phyloP scores from a whole-genome alignment of 306 rosid genomes.

The Dicorynia guianensis region DNA sequence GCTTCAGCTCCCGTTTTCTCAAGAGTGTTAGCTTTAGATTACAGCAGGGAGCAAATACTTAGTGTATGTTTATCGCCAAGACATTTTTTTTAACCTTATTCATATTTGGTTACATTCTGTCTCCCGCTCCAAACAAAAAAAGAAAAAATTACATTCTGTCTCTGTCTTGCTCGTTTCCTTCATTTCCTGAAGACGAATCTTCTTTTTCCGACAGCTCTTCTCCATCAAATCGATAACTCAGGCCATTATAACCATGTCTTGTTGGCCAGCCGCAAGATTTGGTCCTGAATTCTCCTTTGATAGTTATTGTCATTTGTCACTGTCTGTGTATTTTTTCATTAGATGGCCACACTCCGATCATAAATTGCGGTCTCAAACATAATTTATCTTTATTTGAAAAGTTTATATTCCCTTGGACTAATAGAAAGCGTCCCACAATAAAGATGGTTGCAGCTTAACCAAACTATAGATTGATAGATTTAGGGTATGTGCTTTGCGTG shows the following conservation, averaged over 20 bases:
- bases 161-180: background rate
- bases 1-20: no score
- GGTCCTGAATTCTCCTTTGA: conserved; percentile 6
- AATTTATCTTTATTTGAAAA: no score
- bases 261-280: conserved; percentile 35
- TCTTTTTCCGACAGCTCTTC: conserved; percentile 46
- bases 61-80: no score
- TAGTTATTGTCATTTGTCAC: conserved; percentile 48
- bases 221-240: conserved; percentile 34
- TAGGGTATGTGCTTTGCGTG: conserved; percentile 45
- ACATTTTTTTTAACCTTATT: no score
- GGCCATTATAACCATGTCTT: conserved; percentile 22
- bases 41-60: no score
- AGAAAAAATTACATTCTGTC: background rate
- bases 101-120: background rate
- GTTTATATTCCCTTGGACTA: background rate
- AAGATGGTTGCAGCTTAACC: background rate
- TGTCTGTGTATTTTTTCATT: conserved; percentile 28
- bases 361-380: conserved; percentile 49
- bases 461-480: background rate
- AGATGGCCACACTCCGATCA: conserved; percentile 35
- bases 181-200: conserved; percentile 15
- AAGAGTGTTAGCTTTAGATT: no score
- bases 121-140: no score
- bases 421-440: conserved; percentile 20